Evolutionary conservation across 441 rosid species (phyloP).

Genomic region (Jatropha podagrica): DNA sequence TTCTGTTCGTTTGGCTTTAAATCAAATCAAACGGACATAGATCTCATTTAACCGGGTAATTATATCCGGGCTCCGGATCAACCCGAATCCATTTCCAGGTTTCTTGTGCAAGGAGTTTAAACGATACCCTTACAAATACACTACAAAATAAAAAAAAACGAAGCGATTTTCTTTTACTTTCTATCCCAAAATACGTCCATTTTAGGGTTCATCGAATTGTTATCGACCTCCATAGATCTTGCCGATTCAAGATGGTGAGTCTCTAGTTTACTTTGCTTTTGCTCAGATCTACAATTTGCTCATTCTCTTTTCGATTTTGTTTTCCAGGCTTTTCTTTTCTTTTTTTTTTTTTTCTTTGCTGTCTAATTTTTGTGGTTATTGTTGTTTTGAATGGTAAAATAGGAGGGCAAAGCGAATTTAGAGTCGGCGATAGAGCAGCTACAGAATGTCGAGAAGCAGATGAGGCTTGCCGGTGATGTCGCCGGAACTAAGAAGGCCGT

Average conservation of each 20-base stretch:
- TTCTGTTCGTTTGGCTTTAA: too few relatives aligned
- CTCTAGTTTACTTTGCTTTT: background rate
- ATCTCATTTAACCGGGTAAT: too few relatives aligned
- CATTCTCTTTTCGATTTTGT: background rate
- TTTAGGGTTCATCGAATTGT: slow-evolving; percentile 15
- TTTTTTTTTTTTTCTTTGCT: background rate
- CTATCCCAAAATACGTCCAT: background rate
- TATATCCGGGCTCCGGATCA: background rate
- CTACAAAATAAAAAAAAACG: background rate
- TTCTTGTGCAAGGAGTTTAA: slow-evolving; percentile 17
- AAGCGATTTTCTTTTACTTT: background rate
- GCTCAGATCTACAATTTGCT: slow-evolving; percentile 25
- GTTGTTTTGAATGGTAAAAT: slow-evolving; percentile 11
- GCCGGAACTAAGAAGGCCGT: slow-evolving; percentile 81
- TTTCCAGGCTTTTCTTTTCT: too few relatives aligned
- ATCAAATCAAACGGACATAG: too few relatives aligned
- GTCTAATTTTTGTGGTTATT: slow-evolving; percentile 17
- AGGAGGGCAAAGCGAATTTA: slow-evolving; percentile 65
- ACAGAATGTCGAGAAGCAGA: slow-evolving; percentile 88
- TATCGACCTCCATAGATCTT: background rate
- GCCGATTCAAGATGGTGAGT: slow-evolving; percentile 23
- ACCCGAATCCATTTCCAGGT: slow-evolving; percentile 3
- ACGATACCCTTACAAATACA: background rate
- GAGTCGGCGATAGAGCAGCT: slow-evolving; percentile 76
- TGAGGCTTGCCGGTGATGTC: slow-evolving; percentile 80